A percentile compares a stretch with the other conserved stretches of the same genome.
These are phyloP conservation scores for Gaeumannomyces sp. DNA, from an alignment of 2,329 filamentous ascomycete species.

Conservation along the genomic window DNA sequence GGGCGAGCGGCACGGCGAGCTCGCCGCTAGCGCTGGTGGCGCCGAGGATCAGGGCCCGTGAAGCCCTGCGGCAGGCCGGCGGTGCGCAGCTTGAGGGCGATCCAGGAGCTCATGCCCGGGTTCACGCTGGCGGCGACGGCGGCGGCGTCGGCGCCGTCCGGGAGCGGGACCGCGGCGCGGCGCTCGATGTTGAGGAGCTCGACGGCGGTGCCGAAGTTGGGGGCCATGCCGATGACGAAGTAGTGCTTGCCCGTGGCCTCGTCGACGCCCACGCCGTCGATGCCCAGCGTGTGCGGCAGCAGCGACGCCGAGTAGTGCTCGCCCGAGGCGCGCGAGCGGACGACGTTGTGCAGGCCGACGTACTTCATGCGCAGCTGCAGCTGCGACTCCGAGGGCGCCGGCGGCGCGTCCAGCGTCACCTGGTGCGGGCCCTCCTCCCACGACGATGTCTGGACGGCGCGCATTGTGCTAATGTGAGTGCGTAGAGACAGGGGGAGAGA, in stretches of 20 bases:
- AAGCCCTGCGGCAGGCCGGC: constrained; percentile 32
- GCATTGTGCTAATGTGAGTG: background rate
- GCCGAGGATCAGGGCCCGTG: constrained; percentile 67
- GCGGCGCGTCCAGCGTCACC: background rate
- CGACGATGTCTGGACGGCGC: constrained; percentile 1
- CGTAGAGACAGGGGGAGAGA: no score
- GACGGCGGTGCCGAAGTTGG: constrained; percentile 35
- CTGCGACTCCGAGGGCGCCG: constrained; percentile 10
- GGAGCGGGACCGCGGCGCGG: constrained; percentile 32
- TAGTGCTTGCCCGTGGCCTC: constrained; percentile 39
- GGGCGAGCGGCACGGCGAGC: constrained; percentile 41
- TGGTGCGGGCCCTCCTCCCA: constrained; percentile 2
- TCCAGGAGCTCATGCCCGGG: constrained; percentile 50
- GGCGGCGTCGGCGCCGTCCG: constrained; percentile 37
- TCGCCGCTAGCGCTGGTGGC: constrained; percentile 77
- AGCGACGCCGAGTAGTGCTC: constrained; percentile 44
- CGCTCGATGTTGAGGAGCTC: constrained; percentile 43
- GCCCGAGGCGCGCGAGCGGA: constrained; percentile 45
- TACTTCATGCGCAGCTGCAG: constrained; percentile 47
- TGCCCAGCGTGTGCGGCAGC: constrained; percentile 45
- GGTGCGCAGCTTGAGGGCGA: constrained; percentile 44
- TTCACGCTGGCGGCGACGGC: constrained; percentile 49
- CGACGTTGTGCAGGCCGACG: constrained; percentile 45
- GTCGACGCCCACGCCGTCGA: constrained; percentile 45
- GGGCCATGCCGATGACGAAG: constrained; percentile 39